Evolutionary conservation across 192 early-diverging fungal species (phyloP).

Genomic region (Backusella westeae): DNA sequence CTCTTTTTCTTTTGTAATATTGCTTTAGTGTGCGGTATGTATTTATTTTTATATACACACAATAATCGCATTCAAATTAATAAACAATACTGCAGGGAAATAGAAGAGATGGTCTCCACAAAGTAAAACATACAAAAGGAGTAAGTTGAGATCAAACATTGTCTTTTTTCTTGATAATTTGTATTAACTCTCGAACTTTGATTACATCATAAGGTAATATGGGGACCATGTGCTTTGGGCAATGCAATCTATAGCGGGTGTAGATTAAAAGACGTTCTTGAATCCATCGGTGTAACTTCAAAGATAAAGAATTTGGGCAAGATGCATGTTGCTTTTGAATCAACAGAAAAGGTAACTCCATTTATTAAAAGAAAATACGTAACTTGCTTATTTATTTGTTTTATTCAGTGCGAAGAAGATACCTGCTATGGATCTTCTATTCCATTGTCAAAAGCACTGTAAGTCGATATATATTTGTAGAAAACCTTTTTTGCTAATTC

Average conservation of each 20-base stretch:
- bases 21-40: slow-evolving; percentile 72
- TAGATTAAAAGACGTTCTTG: slow-evolving; percentile 72
- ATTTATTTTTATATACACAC: neutral
- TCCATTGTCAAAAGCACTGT: slow-evolving; percentile 63
- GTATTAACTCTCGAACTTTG: neutral
- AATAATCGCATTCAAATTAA: neutral
- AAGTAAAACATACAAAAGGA: slow-evolving; percentile 74
- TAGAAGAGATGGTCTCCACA: slow-evolving; percentile 75
- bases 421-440: slow-evolving; percentile 70
- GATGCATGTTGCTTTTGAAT: slow-evolving; percentile 63
- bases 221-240: slow-evolving; percentile 74
- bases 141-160: slow-evolving; percentile 16
- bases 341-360: slow-evolving; percentile 53
- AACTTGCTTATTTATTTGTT: neutral
- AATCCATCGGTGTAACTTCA: slow-evolving; percentile 51
- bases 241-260: slow-evolving; percentile 83
- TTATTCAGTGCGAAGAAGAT: slow-evolving; percentile 52
- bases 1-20: neutral
- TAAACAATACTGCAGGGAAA: slow-evolving; percentile 53
- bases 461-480: slow-evolving; percentile 11
- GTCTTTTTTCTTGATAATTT: neutral
- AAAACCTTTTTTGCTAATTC: neutral
- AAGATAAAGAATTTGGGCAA: slow-evolving; percentile 45
- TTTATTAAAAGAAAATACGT: neutral
- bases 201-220: slow-evolving; percentile 52